Conservation (phyloP, 352 stramenopile species). For the Pythium apleroticum region DNA sequence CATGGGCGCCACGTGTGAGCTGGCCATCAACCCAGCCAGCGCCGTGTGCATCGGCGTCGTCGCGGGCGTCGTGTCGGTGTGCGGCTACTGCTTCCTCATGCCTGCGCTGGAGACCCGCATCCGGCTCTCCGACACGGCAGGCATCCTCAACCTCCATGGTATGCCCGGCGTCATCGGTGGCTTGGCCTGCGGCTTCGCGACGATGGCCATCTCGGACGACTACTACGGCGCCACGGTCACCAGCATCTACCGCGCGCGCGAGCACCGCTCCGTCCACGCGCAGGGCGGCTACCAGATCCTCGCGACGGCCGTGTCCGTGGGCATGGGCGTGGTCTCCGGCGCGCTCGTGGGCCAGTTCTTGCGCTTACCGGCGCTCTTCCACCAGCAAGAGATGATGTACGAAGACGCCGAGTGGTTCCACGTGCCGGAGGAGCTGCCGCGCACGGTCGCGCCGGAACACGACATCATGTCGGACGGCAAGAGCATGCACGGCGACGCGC, state of each 20-base stretch:
- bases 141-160: conserved; percentile 79
- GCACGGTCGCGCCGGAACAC: neutral
- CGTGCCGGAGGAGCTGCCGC: conserved; percentile 28
- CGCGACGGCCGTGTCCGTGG: conserved; percentile 46
- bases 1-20: conserved; percentile 71
- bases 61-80: conserved; percentile 46
- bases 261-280: conserved; percentile 38
- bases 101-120: conserved; percentile 41
- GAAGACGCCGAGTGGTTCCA: conserved; percentile 75
- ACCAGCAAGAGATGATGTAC: conserved; percentile 59
- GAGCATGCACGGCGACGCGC: conserved; percentile 2
- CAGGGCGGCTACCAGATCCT: conserved; percentile 67
- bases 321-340: conserved; percentile 38
- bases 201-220: conserved; percentile 46
- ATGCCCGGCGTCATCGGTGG: conserved; percentile 70
- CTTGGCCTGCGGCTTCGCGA: conserved; percentile 52
- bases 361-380: conserved; percentile 39
- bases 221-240: conserved; percentile 48
- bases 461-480: conserved; percentile 6
- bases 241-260: conserved; percentile 47
- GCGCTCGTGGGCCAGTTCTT: conserved; percentile 40
- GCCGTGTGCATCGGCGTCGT: conserved; percentile 39
- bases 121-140: conserved; percentile 42
- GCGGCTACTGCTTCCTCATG: conserved; percentile 46
- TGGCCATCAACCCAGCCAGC: conserved; percentile 64